Evolutionary conservation across 306 rosid genomes (phyloP), one percentile per base, ranked within the genome.

Genomic region (Cucurbita moschata): DNA sequence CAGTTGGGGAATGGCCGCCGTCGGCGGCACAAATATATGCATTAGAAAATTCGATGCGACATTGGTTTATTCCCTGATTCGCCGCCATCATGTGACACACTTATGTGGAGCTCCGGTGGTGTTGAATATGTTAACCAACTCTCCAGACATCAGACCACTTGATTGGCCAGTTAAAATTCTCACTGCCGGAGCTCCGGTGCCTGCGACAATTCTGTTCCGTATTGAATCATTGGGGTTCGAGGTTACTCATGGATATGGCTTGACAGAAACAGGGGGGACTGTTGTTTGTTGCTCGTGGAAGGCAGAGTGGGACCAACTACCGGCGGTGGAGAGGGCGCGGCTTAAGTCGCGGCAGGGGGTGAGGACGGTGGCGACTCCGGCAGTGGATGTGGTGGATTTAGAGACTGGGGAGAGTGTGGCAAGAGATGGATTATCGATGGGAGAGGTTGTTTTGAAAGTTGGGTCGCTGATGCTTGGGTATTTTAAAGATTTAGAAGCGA

Each of bases 31-130:
- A 49, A 92, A 89, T 38, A 10, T 92, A 5, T 89, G 91, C 60
- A 18, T 84, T 6, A 83, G 97, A 39, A 87, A 50, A 37, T 60
- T 82, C 57, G 86, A 89, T 73, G 90, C 83, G 18, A 79, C 80
- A 0, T 54, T 58, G 0, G 78, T 92, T 77, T 83, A 76, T 73
- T 38, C 72, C 3, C 38, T 76, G 26, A 86, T 91, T 2, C 69
- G 56, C 3, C 11, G 44, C 0, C 89, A 86, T 40, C 15, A 51
- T 0, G 87, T 89, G 19, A 89, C 96, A 0, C 96, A 89, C 86
- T 77, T 89, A 86, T 92, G 97, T 54, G 91, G 89, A 0, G 91
- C 96, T 0, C 93, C 93, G 0, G 93, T 89, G 19, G 88, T 92
- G 8, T 85, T 91, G 73, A 89, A 87, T 80, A 87, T 91, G 87